Evolutionary conservation across 768 basidiomycete genomes (phyloP), one percentile per base, ranked within the genome.

Genomic region (Xerocomus spinulosus): DNA sequence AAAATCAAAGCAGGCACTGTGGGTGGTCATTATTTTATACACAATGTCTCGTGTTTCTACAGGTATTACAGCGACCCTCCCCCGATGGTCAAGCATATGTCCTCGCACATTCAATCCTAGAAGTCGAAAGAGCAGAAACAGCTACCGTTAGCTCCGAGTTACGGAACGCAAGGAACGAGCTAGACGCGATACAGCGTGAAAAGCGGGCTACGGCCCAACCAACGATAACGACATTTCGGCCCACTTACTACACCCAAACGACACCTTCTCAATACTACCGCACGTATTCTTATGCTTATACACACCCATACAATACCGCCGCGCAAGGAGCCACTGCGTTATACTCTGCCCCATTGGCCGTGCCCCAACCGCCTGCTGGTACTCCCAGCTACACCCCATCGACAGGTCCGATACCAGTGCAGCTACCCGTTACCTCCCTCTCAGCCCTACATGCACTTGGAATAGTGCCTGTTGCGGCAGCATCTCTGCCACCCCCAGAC

Each of bases 181-280:
- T 82, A 44, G 88, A 90, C 56, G 77, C 76, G 46, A 61, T 83
- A 44, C 82, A 87, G 54, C 76, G 82, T 51, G 83, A 85, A 67
- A 85, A 83, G 62, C 83, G 83, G 25, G 70, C 73, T n/a, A 38
- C 56, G 26, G 6, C 51, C 15, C 61, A 67, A 6, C 48, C 63
- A 10, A 60, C 67, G 9, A 52, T 68, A 15, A 59, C 66, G 25
- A 61, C 73, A 15, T 64, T 73, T 40, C 73, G 79, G 36, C 70
- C 75, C 32, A 62, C 65, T 2, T 69, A 65, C 42, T 68, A 63
- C 52, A 40, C 60, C 37, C 68, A 61, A 50, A 56, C 67, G 15
- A 56, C 71, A 37, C 73, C 76, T 54, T 60, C 76, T 3, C 78
- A 78, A 34, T 83, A 85, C 59, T 85, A 85, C 60, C 78, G 81